Evolutionary conservation across 768 basidiomycete species (phyloP), one percentile per base, ranked within the genome.

Genomic region (Leccinum fibrillosum): DNA sequence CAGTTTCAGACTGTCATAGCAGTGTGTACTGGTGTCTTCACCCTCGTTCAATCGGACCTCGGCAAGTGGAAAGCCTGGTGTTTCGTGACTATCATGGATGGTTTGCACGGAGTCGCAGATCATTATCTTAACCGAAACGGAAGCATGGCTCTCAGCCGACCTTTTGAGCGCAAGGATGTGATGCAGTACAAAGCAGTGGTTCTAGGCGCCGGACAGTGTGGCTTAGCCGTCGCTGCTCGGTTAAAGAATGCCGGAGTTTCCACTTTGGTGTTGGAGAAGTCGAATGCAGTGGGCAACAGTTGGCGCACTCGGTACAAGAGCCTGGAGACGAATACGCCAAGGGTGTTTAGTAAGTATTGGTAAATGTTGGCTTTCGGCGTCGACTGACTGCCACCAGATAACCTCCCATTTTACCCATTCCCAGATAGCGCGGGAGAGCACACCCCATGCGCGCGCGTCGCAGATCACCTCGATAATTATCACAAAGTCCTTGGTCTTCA

Each of bases 291-390:
- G 25, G 87, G 88, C 0, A 81, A 88, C 65, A 81, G 80, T 52
- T 89, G 86, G 88, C 74, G 86, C 57, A 75, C 79, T 37, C 76
- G 89, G 37, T 90, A 90, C 66, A 81, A 86, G 55, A 80, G 85
- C 10, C 71, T 89, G 39, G 51, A 61, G 25, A 53, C 49, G 2
- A 61, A 61, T 51, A 61, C 60, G 13, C 60, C 60, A 6, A 54
- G 25, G 19, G 45, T 49, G 8, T 61, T 44, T 9, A 61, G 60
- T 59, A 34, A n/a, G 60, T 45, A 11, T 30, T 15, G n/a, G 47
- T 25, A 19, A 25, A 55, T n/a, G 10, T 19, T 17, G 19, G 9
- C 21, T 25, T 21, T 51, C 11, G 8, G 19, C 15, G n/a, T 34
- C 5, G 45, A 34, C 19, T 51, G 19, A 51, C 19, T 21, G 9